Conservation (phyloP, 2,329 filamentous ascomycete species). For the Diaporthe caulivora region DNA sequence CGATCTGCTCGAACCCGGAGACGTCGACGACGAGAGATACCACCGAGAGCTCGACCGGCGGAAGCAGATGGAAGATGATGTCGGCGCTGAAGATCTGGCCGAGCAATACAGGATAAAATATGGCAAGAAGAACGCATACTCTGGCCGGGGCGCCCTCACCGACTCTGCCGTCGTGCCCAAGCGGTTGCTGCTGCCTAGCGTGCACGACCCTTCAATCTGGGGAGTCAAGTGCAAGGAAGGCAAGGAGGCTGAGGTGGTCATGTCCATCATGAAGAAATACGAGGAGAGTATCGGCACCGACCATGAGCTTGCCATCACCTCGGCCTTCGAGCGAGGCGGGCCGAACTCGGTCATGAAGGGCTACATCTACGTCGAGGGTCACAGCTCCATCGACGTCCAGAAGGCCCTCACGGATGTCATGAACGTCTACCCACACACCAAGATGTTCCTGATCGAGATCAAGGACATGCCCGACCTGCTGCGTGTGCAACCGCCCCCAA, state of each 20-base stretch:
- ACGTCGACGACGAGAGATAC: slow-evolving; percentile 88
- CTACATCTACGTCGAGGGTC: slow-evolving; percentile 94
- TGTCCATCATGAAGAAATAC: slow-evolving; percentile 88
- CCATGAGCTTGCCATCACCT: slow-evolving; percentile 85
- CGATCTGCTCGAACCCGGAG: slow-evolving; percentile 84
- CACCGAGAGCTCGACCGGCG: slow-evolving; percentile 95
- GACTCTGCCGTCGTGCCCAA: slow-evolving; percentile 86
- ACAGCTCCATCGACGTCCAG: slow-evolving; percentile 87
- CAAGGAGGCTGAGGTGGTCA: slow-evolving; percentile 93
- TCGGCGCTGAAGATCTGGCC: slow-evolving; percentile 95
- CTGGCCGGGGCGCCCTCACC: slow-evolving; percentile 63
- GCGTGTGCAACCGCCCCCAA: slow-evolving; percentile 86
- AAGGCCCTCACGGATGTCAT: slow-evolving; percentile 85
- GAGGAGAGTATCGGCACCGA: slow-evolving; percentile 84
- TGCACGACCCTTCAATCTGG: slow-evolving; percentile 97
- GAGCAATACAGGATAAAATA: slow-evolving; percentile 90
- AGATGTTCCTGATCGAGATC: slow-evolving; percentile 90
- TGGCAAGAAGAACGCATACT: slow-evolving; percentile 73
- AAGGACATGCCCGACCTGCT: slow-evolving; percentile 99
- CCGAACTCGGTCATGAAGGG: slow-evolving; percentile 87
- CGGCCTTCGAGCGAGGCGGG: slow-evolving; percentile 89
- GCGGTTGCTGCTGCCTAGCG: slow-evolving; percentile 87
- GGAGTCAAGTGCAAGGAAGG: slow-evolving; percentile 92
- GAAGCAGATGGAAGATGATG: slow-evolving; percentile 86
- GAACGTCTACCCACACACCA: slow-evolving; percentile 89